phyloP scores from a whole-genome alignment of 1,284 basidiomycete genomes.

The Hypsizygus ulmarius region DNA sequence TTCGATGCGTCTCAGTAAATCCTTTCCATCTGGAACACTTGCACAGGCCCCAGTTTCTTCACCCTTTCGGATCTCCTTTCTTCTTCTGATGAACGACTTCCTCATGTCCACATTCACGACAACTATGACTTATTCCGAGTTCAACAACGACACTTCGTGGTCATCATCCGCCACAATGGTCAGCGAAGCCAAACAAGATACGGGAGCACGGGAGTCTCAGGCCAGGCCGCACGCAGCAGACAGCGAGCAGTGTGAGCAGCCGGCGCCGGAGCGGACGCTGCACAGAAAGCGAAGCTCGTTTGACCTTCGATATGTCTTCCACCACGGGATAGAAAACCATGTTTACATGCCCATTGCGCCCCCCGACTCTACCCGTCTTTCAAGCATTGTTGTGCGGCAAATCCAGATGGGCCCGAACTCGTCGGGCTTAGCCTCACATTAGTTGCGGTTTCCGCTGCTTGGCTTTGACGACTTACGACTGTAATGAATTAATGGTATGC shows the following conservation, averaged over 20 bases:
- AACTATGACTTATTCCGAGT: background rate
- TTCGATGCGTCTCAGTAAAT: too few species aligned
- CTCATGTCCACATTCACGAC: conserved; percentile 1
- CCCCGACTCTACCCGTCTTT: background rate
- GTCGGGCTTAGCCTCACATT: too few species aligned
- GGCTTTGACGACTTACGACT: too few species aligned
- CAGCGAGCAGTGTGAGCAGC: background rate
- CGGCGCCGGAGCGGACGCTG: conserved; percentile 23
- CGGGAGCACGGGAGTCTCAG: background rate
- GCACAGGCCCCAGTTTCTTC: too few species aligned
- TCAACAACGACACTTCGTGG: background rate
- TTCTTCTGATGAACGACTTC: background rate
- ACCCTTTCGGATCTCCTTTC: too few species aligned
- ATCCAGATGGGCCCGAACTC: too few species aligned
- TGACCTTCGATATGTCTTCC: conserved; percentile 40
- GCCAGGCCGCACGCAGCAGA: background rate
- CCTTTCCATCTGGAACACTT: too few species aligned
- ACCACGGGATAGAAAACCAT: conserved; percentile 14
- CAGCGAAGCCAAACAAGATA: too few species aligned
- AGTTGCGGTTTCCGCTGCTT: too few species aligned
- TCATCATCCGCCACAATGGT: background rate
- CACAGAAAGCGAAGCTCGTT: conserved; percentile 44
- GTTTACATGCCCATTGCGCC: background rate
- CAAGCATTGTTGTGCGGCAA: too few species aligned
- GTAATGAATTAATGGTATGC: too few species aligned